phyloP scores from a whole-genome alignment of 129 eudicot genomes.

The Flaveria linearis region DNA sequence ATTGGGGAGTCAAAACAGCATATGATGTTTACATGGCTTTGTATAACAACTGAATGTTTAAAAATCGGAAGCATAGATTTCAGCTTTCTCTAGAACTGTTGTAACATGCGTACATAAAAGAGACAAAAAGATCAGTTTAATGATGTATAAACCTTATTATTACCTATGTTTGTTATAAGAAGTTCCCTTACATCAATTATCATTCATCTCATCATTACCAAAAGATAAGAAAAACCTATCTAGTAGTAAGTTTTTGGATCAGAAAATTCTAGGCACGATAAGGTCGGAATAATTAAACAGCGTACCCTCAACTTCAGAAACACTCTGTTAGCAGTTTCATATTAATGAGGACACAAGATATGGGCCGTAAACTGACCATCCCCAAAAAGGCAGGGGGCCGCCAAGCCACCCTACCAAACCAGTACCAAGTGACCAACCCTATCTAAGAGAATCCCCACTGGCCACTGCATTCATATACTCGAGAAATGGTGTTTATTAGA shows the following conservation, averaged over 20 bases:
- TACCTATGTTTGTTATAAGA: background rate
- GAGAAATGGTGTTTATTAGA: conserved; percentile 3
- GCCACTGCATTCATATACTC: background rate
- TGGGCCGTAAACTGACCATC: background rate
- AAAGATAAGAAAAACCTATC: background rate
- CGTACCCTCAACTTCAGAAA: conserved; percentile 2
- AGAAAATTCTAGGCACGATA: background rate
- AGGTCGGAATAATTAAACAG: background rate
- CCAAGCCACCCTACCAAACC: background rate
- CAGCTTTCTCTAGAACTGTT: background rate
- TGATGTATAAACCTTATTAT: background rate
- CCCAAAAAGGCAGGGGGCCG: background rate
- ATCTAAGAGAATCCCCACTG: conserved; percentile 10
- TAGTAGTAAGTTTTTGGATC: background rate
- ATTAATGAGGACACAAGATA: background rate
- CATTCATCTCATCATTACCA: background rate
- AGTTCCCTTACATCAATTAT: background rate
- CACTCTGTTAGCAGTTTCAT: background rate
- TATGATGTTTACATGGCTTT: background rate
- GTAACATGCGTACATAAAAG: conserved; percentile 1
- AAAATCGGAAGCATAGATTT: background rate
- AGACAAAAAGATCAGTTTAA: background rate
- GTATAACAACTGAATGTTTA: background rate
- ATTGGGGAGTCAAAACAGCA: background rate
- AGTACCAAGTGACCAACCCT: background rate